Percentiles rank a stretch among this genome's conserved stretches.
Conservation (phyloP, 208 protist genomes). For the Leishmania martiniquensis region DNA sequence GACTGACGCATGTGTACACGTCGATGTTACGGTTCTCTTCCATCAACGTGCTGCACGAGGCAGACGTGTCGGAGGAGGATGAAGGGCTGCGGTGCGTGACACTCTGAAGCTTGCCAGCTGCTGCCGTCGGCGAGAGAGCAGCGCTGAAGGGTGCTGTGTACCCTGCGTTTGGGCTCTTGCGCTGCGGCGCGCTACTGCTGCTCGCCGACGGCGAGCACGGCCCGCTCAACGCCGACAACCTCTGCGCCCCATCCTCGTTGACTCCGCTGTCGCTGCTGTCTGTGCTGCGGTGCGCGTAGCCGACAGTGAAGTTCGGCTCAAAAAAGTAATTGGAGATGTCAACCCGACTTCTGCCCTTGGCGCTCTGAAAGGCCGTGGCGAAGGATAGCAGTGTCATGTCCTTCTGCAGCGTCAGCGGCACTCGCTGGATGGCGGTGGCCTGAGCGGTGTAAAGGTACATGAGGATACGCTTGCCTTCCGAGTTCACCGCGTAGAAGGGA, state of each 20-base stretch:
- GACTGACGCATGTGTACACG: constrained; percentile 58
- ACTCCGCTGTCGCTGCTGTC: background rate
- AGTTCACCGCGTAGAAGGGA: constrained; percentile 63
- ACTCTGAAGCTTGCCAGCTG: background rate
- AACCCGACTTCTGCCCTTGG: constrained; percentile 16
- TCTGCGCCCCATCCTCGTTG: background rate
- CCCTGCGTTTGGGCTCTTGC: background rate
- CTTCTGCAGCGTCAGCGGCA: constrained; percentile 42
- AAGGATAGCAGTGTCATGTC: constrained; percentile 47
- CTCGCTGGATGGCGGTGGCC: constrained; percentile 26
- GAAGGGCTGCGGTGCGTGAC: constrained; percentile 2
- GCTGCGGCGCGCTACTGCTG: background rate
- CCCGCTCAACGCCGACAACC: background rate
- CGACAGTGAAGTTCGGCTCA: constrained; percentile 32
- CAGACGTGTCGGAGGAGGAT: constrained; percentile 5
- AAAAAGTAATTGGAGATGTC: constrained; percentile 50
- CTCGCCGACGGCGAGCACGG: background rate
- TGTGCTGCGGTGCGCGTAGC: background rate
- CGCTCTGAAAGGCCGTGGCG: constrained; percentile 20
- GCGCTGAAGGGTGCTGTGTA: background rate
- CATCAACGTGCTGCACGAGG: constrained; percentile 40
- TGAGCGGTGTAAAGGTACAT: constrained; percentile 56
- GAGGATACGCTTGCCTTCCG: constrained; percentile 57
- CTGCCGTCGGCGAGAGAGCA: background rate
- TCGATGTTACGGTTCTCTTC: constrained; percentile 46